Conservation (phyloP, 1,284 basidiomycete species). For the Trichosporon faecale region DNA sequence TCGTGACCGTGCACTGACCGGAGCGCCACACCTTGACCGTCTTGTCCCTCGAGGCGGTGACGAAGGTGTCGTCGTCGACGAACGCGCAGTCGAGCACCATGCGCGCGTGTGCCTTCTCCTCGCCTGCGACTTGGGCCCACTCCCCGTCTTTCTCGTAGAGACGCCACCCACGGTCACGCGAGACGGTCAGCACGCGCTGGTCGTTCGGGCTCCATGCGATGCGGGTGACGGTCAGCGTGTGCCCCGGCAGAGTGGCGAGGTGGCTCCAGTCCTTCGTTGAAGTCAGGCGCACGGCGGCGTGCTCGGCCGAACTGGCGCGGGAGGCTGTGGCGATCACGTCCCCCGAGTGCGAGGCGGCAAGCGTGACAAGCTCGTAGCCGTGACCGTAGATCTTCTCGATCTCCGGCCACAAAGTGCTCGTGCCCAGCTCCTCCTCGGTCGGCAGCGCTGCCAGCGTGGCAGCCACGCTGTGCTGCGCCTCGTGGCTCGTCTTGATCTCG, state of each 20-base stretch:
- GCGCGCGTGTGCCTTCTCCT: slow-evolving; percentile 80
- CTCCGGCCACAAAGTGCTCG: slow-evolving; percentile 92
- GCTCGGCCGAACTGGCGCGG: slow-evolving; percentile 78
- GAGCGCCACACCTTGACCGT: slow-evolving; percentile 59
- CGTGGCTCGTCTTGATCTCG: slow-evolving; percentile 32
- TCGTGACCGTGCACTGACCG: slow-evolving; percentile 20
- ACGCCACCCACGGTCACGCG: slow-evolving; percentile 88
- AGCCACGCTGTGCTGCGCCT: slow-evolving; percentile 49
- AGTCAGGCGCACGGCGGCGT: slow-evolving; percentile 84
- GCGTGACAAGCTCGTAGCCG: slow-evolving; percentile 86
- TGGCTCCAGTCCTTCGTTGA: slow-evolving; percentile 67
- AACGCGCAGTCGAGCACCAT: slow-evolving; percentile 96
- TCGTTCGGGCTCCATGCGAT: slow-evolving; percentile 86
- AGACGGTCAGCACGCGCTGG: slow-evolving; percentile 72
- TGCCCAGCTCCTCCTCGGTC: slow-evolving; percentile 63
- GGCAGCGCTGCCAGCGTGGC: slow-evolving; percentile 52
- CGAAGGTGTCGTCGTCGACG: slow-evolving; percentile 69
- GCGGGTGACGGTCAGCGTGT: slow-evolving; percentile 83
- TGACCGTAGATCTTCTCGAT: slow-evolving; percentile 96
- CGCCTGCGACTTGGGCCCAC: slow-evolving; percentile 61
- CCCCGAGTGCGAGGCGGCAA: slow-evolving; percentile 68
- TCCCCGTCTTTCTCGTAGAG: slow-evolving; percentile 60
- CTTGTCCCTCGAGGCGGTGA: slow-evolving; percentile 92
- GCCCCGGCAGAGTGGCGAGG: slow-evolving; percentile 62
- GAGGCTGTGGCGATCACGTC: slow-evolving; percentile 85